Evolutionary conservation across 352 stramenopile genomes (phyloP), one percentile per base, ranked within the genome.

Genomic region (Globisporangium camurandrum): DNA sequence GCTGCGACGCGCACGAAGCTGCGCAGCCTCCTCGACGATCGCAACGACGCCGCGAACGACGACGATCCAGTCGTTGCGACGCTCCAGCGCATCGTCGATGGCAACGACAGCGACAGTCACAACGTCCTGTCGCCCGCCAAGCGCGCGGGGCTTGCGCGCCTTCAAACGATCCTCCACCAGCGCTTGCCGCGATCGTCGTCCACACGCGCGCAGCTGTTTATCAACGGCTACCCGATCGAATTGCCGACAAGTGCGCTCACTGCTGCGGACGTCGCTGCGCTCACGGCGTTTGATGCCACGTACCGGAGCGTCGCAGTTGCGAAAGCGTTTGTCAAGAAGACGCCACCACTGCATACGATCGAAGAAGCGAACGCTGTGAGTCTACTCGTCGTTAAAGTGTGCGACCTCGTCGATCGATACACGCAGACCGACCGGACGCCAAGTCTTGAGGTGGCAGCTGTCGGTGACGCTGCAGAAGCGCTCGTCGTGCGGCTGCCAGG

Each of bases 341-440:
- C 61, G 50, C 56, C 48, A 12, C 56, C 48, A 12, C 67, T 64
- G 17, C 57, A 86, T 43, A 79, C 60, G 4, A 49, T 54, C 7
- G 61, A 72, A 12, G 63, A 86, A 28, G 79, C 82, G 16, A 74
- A 83, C 44, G 56, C 48, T 2, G 49, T 82, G n/a, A 91, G 82
- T 51, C 79, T 86, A 44, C 61, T 60, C 26, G 75, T 93, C 37
- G 65, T 89, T 45, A 86, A 86, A 50, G 84, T 80, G 5, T 85
- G 85, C 36, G 85, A 71, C 4, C 71, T 90, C 19, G 66, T 95
- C 20, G 84, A 95, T 44, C 72, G 81, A 44, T 88, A 91, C 42
- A 61, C 83, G 26, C 68, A 76, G 46, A 71, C 63, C 4, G 54
- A 69, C 36, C 75, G 79, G 10, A 65, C 59, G 6, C 52, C 61